phyloP scores from a whole-genome alignment of 345 rosid genomes.

The Populus pruinosa region DNA sequence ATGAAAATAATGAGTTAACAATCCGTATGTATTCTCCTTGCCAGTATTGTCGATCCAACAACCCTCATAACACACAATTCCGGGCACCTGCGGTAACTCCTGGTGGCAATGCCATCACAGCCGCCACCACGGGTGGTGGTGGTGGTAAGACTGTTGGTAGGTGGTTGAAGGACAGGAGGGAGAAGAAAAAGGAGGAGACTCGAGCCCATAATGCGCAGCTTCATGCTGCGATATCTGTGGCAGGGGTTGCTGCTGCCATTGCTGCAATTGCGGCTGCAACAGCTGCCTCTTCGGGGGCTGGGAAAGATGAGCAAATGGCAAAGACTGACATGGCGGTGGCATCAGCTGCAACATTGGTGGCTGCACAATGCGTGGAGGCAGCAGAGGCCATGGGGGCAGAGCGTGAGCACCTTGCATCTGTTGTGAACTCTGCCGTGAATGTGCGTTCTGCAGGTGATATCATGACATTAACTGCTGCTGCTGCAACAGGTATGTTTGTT shows the following conservation, averaged over 20 bases:
- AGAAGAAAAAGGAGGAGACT: slow-evolving; percentile 83
- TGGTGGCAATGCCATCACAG: slow-evolving; percentile 19
- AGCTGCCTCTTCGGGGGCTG: slow-evolving; percentile 51
- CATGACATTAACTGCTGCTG: slow-evolving; percentile 84
- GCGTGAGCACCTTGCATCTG: slow-evolving; percentile 67
- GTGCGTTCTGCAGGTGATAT: slow-evolving; percentile 82
- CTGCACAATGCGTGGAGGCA: slow-evolving; percentile 84
- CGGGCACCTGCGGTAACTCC: slow-evolving; percentile 27
- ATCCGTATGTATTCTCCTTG: background rate
- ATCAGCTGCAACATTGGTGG: slow-evolving; percentile 81
- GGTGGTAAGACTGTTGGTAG: slow-evolving; percentile 81
- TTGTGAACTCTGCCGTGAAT: slow-evolving; percentile 80
- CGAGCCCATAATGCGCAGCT: slow-evolving; percentile 82
- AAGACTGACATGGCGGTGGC: slow-evolving; percentile 85
- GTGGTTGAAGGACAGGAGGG: slow-evolving; percentile 77
- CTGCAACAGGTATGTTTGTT: slow-evolving; percentile 62
- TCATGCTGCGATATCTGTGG: slow-evolving; percentile 72
- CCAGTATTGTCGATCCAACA: slow-evolving; percentile 63
- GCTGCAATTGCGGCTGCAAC: slow-evolving; percentile 88
- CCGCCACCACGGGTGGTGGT: slow-evolving; percentile 22
- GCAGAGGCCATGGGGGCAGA: slow-evolving; percentile 93
- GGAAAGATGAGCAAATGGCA: slow-evolving; percentile 74
- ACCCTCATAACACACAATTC: slow-evolving; percentile 35
- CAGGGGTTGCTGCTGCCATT: slow-evolving; percentile 79
- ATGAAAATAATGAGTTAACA: background rate